phyloP scores from a whole-genome alignment of 2,329 filamentous ascomycete species.

The Sphaerulina musiva region DNA sequence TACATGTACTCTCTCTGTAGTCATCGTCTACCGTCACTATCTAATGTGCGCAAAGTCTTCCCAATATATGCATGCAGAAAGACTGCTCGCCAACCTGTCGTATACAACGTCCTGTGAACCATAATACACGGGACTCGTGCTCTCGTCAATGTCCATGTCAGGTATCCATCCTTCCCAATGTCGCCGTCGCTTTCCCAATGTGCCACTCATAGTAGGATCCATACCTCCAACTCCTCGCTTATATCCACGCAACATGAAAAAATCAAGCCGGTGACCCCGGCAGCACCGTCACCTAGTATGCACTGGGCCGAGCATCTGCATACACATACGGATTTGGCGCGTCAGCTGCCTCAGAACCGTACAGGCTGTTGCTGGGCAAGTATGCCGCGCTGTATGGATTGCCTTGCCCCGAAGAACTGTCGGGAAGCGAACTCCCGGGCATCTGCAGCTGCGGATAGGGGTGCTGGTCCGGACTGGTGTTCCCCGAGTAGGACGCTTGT shows the following conservation, averaged over 20 bases:
- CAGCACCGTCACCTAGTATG: background rate
- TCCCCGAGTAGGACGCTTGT: conserved; percentile 10
- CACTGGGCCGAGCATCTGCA: conserved; percentile 2
- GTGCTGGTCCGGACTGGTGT: background rate
- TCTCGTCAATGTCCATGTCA: background rate
- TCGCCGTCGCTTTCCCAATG: background rate
- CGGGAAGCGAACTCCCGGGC: conserved; percentile 11
- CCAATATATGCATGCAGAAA: background rate
- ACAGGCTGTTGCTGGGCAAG: conserved; percentile 3
- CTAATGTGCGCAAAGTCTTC: background rate
- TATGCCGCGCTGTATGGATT: conserved; percentile 13
- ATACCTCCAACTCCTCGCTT: conserved; percentile 6
- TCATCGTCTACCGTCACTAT: background rate
- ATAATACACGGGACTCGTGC: conserved; percentile 1
- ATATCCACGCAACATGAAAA: background rate
- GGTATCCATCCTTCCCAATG: background rate
- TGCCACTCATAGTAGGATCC: background rate
- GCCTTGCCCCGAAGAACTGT: conserved; percentile 7
- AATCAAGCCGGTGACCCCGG: background rate
- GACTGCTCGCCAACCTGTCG: background rate
- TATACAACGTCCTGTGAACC: conserved; percentile 1
- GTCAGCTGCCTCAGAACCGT: conserved; percentile 4
- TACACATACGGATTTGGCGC: conserved; percentile 5
- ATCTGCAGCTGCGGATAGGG: conserved; percentile 15
- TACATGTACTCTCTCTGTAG: background rate